These are phyloP conservation scores for Tritrichomonas foetus DNA, from an alignment of 208 protist species.

Conservation along the genomic window DNA sequence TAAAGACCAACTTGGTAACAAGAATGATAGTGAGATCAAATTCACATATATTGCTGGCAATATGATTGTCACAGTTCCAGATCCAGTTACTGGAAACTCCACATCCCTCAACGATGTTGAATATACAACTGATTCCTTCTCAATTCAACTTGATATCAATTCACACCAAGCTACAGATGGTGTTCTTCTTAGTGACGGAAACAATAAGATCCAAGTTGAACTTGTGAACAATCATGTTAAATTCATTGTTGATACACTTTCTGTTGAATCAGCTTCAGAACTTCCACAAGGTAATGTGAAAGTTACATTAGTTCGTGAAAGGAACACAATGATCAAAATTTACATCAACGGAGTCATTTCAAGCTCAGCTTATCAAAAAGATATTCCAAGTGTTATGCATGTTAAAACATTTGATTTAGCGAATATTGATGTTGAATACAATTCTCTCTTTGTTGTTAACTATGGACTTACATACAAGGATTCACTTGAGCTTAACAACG, in stretches of 20 bases:
- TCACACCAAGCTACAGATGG: background rate
- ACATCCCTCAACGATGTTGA: background rate
- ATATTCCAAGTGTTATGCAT: background rate
- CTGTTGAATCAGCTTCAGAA: background rate
- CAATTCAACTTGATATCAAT: background rate
- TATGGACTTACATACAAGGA: too few species aligned
- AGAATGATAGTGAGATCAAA: too few species aligned
- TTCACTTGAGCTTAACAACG: too few species aligned
- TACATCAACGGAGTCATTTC: background rate
- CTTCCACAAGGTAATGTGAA: background rate
- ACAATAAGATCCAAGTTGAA: background rate
- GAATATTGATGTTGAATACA: too few species aligned
- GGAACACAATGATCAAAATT: constrained; percentile 17
- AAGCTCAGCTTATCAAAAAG: background rate
- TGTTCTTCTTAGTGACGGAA: background rate
- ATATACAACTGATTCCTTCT: background rate
- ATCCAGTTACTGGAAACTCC: background rate
- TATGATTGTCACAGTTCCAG: background rate
- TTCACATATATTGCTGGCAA: background rate
- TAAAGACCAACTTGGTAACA: background rate
- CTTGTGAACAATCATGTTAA: background rate
- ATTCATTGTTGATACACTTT: background rate
- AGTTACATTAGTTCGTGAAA: background rate
- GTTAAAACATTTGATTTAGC: too few species aligned
- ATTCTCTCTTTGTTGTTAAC: too few species aligned